phyloP scores from a whole-genome alignment of 768 basidiomycete species.

The Suillus plorans region DNA sequence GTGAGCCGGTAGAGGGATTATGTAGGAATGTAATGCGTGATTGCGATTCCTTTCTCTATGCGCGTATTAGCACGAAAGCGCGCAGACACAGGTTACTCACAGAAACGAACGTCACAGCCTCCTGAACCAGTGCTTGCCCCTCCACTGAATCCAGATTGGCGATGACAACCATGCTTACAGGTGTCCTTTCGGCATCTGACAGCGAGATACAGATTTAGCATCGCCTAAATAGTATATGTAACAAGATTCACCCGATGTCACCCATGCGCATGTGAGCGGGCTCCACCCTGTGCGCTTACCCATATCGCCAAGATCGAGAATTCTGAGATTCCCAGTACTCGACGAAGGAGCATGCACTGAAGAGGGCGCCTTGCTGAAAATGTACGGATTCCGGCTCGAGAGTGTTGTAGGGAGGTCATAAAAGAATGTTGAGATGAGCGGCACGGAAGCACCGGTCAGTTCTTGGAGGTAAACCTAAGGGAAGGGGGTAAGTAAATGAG shows the following conservation, averaged over 20 bases:
- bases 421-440: constrained; percentile 72
- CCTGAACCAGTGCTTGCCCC: constrained; percentile 59
- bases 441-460: constrained; percentile 51
- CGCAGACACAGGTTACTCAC: not conserved
- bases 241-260: constrained; percentile 60
- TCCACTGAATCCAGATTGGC: constrained; percentile 72
- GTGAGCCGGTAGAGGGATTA: constrained; percentile 44
- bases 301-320: constrained; percentile 21
- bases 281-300: constrained; percentile 3
- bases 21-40: constrained; percentile 78
- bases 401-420: constrained; percentile 82
- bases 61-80: constrained; percentile 7
- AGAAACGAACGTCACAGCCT: constrained; percentile 57
- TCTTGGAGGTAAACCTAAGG: constrained; percentile 56
- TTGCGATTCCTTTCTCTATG: constrained; percentile 43
- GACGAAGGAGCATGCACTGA: constrained; percentile 49
- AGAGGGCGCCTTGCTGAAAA: constrained; percentile 51
- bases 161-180: constrained; percentile 62
- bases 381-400: constrained; percentile 70
- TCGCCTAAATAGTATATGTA: constrained; percentile 12
- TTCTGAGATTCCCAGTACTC: constrained; percentile 51
- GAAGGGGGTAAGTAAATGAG: not conserved
- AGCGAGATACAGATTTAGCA: not conserved
- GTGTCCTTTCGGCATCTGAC: constrained; percentile 17
- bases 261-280: constrained; percentile 39